Percentiles rank a stretch among this genome's conserved stretches.
Conservation (phyloP, 805 yeast species). For the Metschnikowia koreensis region DNA sequence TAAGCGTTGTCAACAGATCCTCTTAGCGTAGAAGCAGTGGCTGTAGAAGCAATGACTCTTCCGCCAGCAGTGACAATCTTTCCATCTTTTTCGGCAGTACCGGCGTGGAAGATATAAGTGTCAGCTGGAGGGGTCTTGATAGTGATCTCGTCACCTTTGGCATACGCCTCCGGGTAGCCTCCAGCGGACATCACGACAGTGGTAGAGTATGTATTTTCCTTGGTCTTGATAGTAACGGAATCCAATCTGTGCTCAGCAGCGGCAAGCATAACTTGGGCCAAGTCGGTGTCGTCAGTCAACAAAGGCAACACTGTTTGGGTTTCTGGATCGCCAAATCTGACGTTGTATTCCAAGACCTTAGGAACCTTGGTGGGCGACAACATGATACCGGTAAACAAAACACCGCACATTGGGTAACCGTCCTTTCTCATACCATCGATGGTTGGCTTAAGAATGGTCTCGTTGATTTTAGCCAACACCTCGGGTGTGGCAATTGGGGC, state of each 20-base stretch:
- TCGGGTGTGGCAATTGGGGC: slow-evolving; percentile 90
- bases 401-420: slow-evolving; percentile 93
- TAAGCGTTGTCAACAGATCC: slow-evolving; percentile 87
- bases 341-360: slow-evolving; percentile 93
- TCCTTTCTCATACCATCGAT: slow-evolving; percentile 95
- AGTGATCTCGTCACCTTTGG: slow-evolving; percentile 82
- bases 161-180: slow-evolving; percentile 89
- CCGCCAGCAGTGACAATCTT: slow-evolving; percentile 87
- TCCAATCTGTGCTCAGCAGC: slow-evolving; percentile 94
- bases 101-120: slow-evolving; percentile 91
- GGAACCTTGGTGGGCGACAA: slow-evolving; percentile 79
- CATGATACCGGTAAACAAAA: slow-evolving; percentile 93
- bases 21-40: slow-evolving; percentile 70
- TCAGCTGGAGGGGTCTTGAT: slow-evolving; percentile 49
- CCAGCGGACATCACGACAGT: slow-evolving; percentile 97
- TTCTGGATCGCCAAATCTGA: slow-evolving; percentile 98
- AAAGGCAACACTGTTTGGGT: slow-evolving; percentile 95
- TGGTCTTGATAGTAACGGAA: slow-evolving; percentile 60
- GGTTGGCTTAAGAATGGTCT: slow-evolving; percentile 80
- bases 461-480: slow-evolving; percentile 66
- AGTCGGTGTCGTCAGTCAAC: slow-evolving; percentile 78
- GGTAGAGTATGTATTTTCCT: slow-evolving; percentile 63
- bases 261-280: slow-evolving; percentile 89
- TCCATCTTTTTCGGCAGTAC: slow-evolving; percentile 65
- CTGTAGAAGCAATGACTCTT: slow-evolving; percentile 93